phyloP scores from a whole-genome alignment of 345 rosid species.

The Clausena lansium region DNA sequence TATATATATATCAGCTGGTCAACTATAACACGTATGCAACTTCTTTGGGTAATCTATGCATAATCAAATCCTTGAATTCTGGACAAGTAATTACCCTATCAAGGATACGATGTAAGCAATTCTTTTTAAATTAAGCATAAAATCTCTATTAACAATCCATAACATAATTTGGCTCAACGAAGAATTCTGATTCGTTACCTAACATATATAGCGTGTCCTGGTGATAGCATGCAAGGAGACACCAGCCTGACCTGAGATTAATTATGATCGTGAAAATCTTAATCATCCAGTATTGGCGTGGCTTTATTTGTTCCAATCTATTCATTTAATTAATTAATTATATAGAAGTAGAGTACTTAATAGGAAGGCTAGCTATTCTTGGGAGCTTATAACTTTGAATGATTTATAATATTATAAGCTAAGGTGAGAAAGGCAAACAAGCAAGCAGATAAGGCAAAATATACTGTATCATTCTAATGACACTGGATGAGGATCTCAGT shows the following conservation, averaged over 20 bases:
- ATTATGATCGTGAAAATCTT: conserved; percentile 11
- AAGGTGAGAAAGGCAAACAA: conserved; percentile 4
- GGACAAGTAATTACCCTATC: conserved; percentile 29
- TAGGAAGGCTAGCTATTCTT: background rate
- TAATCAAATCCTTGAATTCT: conserved; percentile 27
- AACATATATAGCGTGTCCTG: conserved; percentile 15
- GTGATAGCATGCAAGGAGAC: conserved; percentile 26
- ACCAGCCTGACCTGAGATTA: conserved; percentile 13
- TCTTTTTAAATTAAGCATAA: background rate
- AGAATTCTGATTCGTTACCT: background rate
- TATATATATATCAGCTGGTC: conserved; percentile 5
- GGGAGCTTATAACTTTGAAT: background rate
- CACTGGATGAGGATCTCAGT: background rate
- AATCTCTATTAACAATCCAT: background rate
- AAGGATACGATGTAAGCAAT: conserved; percentile 14
- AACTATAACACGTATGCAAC: conserved; percentile 25
- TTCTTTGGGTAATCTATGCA: conserved; percentile 25
- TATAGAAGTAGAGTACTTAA: background rate
- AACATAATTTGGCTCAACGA: background rate
- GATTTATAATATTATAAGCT: background rate
- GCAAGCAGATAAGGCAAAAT: conserved; percentile 2
- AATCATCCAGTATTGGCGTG: background rate
- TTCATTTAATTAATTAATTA: background rate
- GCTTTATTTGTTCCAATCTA: background rate
- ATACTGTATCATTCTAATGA: background rate